A percentile compares a stretch with the other conserved stretches of the same genome.
Evolutionary conservation across 129 eudicot genomes (phyloP).

Genomic region (Flaveria linearis): DNA sequence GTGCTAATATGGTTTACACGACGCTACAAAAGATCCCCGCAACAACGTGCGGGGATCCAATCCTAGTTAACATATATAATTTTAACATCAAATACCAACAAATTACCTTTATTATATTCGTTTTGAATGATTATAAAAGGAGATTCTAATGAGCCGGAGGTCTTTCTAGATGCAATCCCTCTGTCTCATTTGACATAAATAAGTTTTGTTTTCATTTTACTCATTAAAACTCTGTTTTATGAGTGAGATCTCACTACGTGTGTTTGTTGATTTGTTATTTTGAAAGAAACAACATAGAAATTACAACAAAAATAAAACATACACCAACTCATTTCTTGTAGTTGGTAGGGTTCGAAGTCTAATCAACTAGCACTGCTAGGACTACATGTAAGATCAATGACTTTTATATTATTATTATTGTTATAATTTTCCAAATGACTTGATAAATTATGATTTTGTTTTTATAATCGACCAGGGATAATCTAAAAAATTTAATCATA

Average conservation of each 20-base stretch:
- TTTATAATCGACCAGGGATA: not conserved
- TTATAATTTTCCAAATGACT: not conserved
- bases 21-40: too few relatives aligned
- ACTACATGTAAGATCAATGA: not conserved
- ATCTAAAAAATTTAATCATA: not conserved
- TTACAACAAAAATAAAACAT: not conserved
- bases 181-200: too few relatives aligned
- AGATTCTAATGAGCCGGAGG: too few relatives aligned
- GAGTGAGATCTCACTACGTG: too few relatives aligned
- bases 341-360: constrained; percentile 1
- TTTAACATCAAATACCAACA: not conserved
- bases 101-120: not conserved
- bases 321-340: constrained; percentile 3
- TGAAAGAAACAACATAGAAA: not conserved
- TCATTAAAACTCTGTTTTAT: too few relatives aligned
- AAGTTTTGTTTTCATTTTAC: too few relatives aligned
- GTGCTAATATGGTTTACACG: too few relatives aligned
- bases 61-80: not conserved
- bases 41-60: too few relatives aligned
- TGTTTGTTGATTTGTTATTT: not conserved
- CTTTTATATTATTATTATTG: not conserved
- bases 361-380: not conserved
- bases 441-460: not conserved
- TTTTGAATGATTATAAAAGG: too few relatives aligned
- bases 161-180: too few relatives aligned